Evolutionary conservation across 2,329 filamentous ascomycete species (phyloP), one percentile per base, ranked within the genome.

Genomic region (Ambrosiella beaveri): DNA sequence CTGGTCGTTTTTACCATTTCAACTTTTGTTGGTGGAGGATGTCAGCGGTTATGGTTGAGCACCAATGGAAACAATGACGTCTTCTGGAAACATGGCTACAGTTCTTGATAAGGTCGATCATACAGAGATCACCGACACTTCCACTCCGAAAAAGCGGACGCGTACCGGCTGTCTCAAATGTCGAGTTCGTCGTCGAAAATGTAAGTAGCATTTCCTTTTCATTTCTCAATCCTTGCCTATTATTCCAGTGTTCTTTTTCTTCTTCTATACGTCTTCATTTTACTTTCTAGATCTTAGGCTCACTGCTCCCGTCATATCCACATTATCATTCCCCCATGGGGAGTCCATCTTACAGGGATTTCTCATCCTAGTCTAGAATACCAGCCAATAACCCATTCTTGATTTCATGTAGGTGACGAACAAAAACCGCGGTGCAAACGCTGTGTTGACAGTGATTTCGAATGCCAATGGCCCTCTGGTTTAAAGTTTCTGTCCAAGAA

Each of bases 401-500:
- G 27, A 52, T 40, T 35, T 45, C 17, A 36, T 17, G 17, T 58
- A 77, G 74, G 76, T 60, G 75, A 78, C 59, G 75, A 78, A 65
- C 66, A 66, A 12, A 77, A 75, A 62, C 76, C 75, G 3, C 65
- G 65, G 2, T 79, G 76, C 49, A 70, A 69, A 49, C 73, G 75
- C 61, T 78, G 76, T 59, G 64, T 70, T 13, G 67, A 69, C 1
- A 72, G 74, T 39, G 70, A 70, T 7, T 71, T 75, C 37, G 68
- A 73, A 47, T 78, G 75, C 64, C 69, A 71, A 40, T 78, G 77
- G 62, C 73, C 73, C 9, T 68, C 71, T 2, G 67, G 71, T 15
- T 66, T 77, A 45, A 74, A 71, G 0, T 77, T 78, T 62, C 63
- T 76, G 1, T 68, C 71, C 7, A 75, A 75, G 63, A 77, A 77